A percentile compares a stretch with the other conserved stretches of the same genome.
These are phyloP conservation scores for Ichthyophthirius multifiliis DNA, from an alignment of 169 alveolate genomes.

Conservation along the genomic window DNA sequence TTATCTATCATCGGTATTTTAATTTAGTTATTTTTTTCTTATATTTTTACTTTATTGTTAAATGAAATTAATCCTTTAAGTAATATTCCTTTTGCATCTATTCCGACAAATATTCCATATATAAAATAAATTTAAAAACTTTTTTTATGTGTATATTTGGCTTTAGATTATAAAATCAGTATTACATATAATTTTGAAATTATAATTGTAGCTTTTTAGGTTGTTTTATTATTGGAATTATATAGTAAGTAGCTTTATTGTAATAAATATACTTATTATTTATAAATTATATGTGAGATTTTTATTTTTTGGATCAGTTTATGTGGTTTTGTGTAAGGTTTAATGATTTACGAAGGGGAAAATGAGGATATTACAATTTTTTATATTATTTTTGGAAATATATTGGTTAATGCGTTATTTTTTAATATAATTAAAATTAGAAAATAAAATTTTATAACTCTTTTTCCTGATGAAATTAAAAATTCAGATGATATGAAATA, in stretches of 20 bases:
- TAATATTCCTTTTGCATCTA: constrained; percentile 25
- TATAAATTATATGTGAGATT: not conserved
- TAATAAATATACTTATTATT: not conserved
- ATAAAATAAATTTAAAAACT: not conserved
- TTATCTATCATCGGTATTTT: not conserved
- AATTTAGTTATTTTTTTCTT: not conserved
- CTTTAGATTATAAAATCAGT: constrained; percentile 7
- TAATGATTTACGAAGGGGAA: not conserved
- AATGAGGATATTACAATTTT: not conserved
- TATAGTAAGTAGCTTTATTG: not conserved
- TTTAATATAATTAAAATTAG: not conserved
- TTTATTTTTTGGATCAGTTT: constrained; percentile 11
- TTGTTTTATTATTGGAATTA: not conserved
- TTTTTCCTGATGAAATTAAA: not conserved
- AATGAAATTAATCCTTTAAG: constrained; percentile 12
- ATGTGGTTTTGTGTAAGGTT: not conserved
- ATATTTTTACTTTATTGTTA: not conserved
- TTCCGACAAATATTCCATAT: not conserved
- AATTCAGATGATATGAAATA: not conserved
- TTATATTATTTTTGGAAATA: not conserved
- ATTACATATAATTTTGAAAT: not conserved
- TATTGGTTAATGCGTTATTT: not conserved
- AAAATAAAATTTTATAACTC: not conserved
- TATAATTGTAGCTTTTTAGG: not conserved
- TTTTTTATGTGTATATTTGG: constrained; percentile 9